Conservation (phyloP, 768 basidiomycete species). For the Tricholoma hemisulphureum region DNA sequence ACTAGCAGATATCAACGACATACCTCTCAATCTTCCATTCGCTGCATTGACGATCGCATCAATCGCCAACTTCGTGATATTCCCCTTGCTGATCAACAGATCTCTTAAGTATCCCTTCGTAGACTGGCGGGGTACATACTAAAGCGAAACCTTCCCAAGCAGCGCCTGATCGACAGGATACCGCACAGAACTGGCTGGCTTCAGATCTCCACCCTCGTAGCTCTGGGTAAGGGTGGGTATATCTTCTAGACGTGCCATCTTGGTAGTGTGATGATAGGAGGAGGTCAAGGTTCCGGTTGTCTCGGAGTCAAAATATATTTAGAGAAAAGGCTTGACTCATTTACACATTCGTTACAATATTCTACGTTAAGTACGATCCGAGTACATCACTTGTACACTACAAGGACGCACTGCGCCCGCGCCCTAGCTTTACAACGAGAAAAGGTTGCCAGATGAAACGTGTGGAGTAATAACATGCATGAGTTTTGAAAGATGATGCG, state of each 20-base stretch:
- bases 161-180: not conserved
- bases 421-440: not conserved
- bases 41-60: constrained; percentile 85
- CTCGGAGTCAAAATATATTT: not conserved
- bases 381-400: not conserved
- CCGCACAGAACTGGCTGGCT: not conserved
- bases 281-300: not conserved
- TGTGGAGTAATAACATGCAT: not conserved
- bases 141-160: not conserved
- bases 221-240: not conserved
- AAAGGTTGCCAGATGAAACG: not conserved
- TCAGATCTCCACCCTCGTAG: not conserved
- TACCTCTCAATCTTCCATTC: constrained; percentile 69
- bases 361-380: not conserved
- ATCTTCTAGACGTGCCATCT: not conserved
- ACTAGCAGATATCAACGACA: constrained; percentile 11
- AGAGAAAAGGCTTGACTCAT: not conserved
- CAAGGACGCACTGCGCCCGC: not conserved
- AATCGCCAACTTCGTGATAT: constrained; percentile 70
- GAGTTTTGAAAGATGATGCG: not conserved
- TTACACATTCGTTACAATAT: not conserved
- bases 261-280: not conserved
- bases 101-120: not conserved
- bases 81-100: constrained; percentile 20
- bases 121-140: not conserved